These are phyloP conservation scores for Trichosporon asahii DNA, from an alignment of 1,284 basidiomycete species.

Conservation along the genomic window DNA sequence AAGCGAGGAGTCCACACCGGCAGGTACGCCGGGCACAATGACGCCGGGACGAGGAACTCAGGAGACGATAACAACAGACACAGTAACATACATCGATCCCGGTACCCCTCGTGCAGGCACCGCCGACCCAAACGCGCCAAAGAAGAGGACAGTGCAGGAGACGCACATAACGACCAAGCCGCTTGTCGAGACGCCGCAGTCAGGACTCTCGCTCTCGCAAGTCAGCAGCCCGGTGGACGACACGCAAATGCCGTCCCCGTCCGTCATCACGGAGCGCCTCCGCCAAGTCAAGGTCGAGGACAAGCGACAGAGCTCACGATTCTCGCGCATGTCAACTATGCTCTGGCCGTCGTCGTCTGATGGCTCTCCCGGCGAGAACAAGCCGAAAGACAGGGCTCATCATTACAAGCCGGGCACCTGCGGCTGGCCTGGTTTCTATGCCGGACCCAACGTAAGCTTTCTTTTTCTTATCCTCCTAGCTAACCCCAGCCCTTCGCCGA, in stretches of 20 bases:
- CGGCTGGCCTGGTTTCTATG: constrained; percentile 65
- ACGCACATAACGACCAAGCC: background rate
- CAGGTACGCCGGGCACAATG: background rate
- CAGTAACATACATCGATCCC: background rate
- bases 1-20: background rate
- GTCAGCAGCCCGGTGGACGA: background rate
- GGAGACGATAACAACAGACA: background rate
- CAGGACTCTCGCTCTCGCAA: background rate
- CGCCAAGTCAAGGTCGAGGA: background rate
- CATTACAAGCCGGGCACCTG: constrained; percentile 55
- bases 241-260: background rate
- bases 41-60: background rate
- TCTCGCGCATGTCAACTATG: background rate
- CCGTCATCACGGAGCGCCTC: background rate
- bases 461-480: background rate
- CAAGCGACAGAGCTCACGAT: background rate
- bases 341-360: background rate
- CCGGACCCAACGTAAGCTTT: constrained; percentile 55
- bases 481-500: constrained; percentile 46
- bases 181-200: background rate
- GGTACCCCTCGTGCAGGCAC: background rate
- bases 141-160: background rate
- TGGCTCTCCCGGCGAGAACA: background rate
- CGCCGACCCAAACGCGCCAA: background rate
- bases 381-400: background rate